Conservation (phyloP, 345 rosid species). For the Corymbia maculata region DNA sequence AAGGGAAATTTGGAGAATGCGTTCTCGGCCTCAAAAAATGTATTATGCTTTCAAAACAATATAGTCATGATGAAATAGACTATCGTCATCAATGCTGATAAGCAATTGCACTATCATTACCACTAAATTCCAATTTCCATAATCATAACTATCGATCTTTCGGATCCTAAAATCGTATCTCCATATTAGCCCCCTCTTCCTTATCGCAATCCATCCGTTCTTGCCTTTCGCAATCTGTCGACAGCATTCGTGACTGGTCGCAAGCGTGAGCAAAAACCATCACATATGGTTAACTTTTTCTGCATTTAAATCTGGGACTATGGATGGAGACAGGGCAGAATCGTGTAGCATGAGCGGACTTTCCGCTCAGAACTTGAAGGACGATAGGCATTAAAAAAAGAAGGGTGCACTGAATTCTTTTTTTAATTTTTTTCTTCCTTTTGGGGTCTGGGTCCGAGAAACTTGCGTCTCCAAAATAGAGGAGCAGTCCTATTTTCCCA, state of each 20-base stretch:
- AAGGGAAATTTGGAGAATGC: background rate
- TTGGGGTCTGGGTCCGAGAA: background rate
- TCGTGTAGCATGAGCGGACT: background rate
- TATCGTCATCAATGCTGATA: background rate
- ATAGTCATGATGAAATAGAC: background rate
- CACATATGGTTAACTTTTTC: background rate
- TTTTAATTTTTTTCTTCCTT: background rate
- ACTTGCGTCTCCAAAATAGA: background rate
- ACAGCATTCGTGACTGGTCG: background rate
- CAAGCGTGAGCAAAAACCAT: background rate
- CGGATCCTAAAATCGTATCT: no score
- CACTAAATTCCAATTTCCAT: background rate
- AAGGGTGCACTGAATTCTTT: no score
- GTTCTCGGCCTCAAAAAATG: fast-evolving
- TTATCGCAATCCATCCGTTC: background rate
- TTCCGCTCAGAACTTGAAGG: background rate
- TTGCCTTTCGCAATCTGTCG: background rate
- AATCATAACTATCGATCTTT: background rate
- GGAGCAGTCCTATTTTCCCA: background rate
- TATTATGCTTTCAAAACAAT: background rate
- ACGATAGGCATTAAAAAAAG: background rate
- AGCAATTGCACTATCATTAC: background rate
- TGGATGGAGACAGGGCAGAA: background rate
- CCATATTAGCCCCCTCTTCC: background rate
- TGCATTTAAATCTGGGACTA: background rate